Conservation (phyloP, 2,329 filamentous ascomycete species). For the Fusarium dimerum region DNA sequence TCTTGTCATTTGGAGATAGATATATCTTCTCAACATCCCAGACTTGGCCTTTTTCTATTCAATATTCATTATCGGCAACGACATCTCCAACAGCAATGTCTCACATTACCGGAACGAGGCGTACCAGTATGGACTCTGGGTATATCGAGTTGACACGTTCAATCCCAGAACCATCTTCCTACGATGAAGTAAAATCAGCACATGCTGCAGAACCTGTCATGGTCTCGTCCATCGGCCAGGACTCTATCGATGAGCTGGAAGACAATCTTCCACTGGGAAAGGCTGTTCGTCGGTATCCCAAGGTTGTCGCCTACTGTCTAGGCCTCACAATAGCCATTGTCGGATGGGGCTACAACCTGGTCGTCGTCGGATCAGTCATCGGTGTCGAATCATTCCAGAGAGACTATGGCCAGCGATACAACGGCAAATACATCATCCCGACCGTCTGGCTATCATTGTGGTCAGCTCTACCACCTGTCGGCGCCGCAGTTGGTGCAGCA, state of each 20-base stretch:
- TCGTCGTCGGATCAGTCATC: constrained; percentile 30
- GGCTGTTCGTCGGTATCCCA: constrained; percentile 30
- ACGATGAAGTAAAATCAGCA: too few species aligned
- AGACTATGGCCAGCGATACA: constrained; percentile 29
- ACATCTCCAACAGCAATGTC: too few species aligned
- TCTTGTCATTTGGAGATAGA: too few species aligned
- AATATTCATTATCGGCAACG: too few species aligned
- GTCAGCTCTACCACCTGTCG: constrained; percentile 24
- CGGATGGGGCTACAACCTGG: constrained; percentile 33
- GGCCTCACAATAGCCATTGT: constrained; percentile 29
- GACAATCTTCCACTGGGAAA: constrained; percentile 25
- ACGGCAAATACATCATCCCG: constrained; percentile 28
- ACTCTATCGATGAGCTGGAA: constrained; percentile 4
- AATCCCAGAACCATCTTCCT: too few species aligned
- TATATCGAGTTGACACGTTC: too few species aligned
- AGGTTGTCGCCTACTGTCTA: constrained; percentile 28
- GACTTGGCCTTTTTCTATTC: too few species aligned
- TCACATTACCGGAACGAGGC: too few species aligned
- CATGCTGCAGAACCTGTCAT: too few species aligned
- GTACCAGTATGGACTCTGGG: too few species aligned
- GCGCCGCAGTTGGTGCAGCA: constrained; percentile 27
- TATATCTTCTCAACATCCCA: too few species aligned
- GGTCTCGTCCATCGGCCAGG: too few species aligned
- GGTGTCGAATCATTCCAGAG: constrained; percentile 30
- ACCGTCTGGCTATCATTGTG: constrained; percentile 31